A percentile compares a stretch with the other conserved stretches of the same genome.
These are phyloP conservation scores for Noccaea caerulescens DNA, from an alignment of 345 rosid genomes.

Conservation along the genomic window DNA sequence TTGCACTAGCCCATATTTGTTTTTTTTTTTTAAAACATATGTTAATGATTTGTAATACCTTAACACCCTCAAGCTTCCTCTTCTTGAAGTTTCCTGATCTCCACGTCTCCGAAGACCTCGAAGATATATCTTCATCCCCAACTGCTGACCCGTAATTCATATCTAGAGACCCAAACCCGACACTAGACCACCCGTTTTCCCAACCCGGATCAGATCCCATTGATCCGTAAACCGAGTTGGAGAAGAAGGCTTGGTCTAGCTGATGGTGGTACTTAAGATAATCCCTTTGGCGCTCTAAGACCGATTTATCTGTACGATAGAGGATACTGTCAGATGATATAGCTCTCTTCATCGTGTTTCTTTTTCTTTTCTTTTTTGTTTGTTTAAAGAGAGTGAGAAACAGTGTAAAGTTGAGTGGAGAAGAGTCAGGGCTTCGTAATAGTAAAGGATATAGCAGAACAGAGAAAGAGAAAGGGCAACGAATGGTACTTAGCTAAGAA, in stretches of 20 bases:
- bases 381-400: background rate
- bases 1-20: background rate
- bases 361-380: background rate
- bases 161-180: background rate
- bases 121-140: background rate
- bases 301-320: background rate
- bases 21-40: too few species aligned
- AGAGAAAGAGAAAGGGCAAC: background rate
- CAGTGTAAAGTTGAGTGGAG: constrained; percentile 17
- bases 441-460: background rate
- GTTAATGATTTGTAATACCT: background rate
- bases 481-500: too few species aligned
- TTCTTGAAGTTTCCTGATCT: constrained; percentile 2
- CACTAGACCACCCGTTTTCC: background rate
- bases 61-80: background rate
- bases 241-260: background rate
- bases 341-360: background rate
- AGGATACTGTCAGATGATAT: background rate
- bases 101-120: background rate
- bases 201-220: background rate
- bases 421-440: constrained; percentile 2
- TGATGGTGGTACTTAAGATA: background rate
- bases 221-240: background rate
- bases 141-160: background rate
- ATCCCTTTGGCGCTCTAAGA: background rate